Evolutionary conservation across 306 rosid genomes (phyloP).

Genomic region (Castanospermum australe): DNA sequence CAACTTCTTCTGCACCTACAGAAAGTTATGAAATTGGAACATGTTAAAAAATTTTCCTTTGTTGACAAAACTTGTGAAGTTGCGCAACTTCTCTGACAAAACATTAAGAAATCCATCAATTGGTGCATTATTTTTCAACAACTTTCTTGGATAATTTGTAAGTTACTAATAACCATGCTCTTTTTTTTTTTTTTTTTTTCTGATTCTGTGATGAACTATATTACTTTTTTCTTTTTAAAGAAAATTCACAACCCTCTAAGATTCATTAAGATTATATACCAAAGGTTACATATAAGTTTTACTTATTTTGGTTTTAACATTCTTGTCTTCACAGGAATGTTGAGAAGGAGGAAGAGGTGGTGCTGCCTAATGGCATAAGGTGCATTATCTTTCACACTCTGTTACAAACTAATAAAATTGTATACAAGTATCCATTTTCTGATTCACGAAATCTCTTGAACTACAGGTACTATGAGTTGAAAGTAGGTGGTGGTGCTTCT

Average conservation of each 20-base stretch:
- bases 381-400: background rate
- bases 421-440: background rate
- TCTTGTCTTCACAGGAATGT: conserved; percentile 39
- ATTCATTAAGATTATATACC: background rate
- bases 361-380: conserved; percentile 62
- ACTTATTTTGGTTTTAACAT: background rate
- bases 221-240: background rate
- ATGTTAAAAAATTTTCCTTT: background rate
- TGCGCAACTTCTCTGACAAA: background rate
- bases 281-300: background rate
- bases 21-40: background rate
- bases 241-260: background rate
- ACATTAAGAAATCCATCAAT: background rate
- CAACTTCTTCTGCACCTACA: background rate
- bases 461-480: conserved; percentile 52
- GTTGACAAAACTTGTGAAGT: background rate
- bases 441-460: background rate
- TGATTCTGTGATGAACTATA: background rate
- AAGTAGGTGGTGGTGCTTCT: conserved; percentile 56
- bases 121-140: background rate
- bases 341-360: conserved; percentile 56
- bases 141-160: background rate
- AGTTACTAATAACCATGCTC: background rate
- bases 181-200: no score
- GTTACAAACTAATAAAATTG: background rate